Evolutionary conservation across 352 stramenopile genomes (phyloP), one percentile per base, ranked within the genome.

Genomic region (Ophiocytium majus): DNA sequence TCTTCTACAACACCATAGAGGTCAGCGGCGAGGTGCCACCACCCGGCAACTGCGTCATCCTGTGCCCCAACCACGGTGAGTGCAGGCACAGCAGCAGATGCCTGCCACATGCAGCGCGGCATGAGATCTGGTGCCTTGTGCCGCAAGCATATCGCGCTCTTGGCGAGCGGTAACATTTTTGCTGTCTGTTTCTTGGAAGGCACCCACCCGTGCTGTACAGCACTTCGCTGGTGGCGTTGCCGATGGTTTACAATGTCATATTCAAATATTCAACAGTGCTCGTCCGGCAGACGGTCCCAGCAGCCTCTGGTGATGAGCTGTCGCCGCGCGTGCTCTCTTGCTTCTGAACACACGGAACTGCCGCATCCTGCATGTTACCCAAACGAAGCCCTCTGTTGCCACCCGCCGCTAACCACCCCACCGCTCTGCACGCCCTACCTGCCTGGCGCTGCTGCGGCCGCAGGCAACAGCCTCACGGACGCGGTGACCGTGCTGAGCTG

Each of bases 1-100:
- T 43, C 19, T 88, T 88, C 66, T 88, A 88, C 84, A 88, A 88
- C 84, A 88, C 79, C 23, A 71, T 88, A n/a, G 84, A 88, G 66
- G 75, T 83, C 14, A 28, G 64, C 31, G 79, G 66, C 17, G 43
- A 36, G 1, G 79, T 88, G 10, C 84, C 84, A 0, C 84, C 79
- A 19, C 84, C 80, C 0, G 84, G 84, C 17, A 75, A 88, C 37
- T 86, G 79, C 31, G 74, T 83, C 1, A 80, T 88, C 5, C 36
- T 88, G 71, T 88, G 84, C 37, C 50, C 79, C 0, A 88, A 88
- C 36, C 84, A 88, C 63, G 84, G 84, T 36, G 35, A 78, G n/a
- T n/a, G n/a, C n/a, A n/a, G n/a, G n/a, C n/a, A n/a, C n/a, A n/a
- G n/a, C n/a, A n/a, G n/a, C n/a, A n/a, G n/a, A n/a, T n/a, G n/a